A percentile compares a stretch with the other conserved stretches of the same genome.
Evolutionary conservation across 176 grass and related monocot genomes (phyloP).

Genomic region (Carex myosuroides): DNA sequence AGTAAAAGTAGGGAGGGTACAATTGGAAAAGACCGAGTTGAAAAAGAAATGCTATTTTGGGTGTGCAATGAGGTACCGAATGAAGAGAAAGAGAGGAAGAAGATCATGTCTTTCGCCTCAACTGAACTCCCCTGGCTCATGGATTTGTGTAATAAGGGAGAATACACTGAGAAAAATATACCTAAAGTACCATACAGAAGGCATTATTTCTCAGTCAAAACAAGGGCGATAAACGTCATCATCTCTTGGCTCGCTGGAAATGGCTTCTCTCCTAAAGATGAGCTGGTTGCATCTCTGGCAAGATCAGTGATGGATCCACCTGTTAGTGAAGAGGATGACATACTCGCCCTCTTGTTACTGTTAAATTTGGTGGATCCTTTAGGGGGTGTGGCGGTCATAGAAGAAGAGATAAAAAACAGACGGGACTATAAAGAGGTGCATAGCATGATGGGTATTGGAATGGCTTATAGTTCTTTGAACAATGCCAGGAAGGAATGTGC

Average conservation of each 20-base stretch:
- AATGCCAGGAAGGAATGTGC: slow-evolving; percentile 77
- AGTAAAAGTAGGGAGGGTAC: slow-evolving; percentile 35
- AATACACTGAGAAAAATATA: slow-evolving; percentile 35
- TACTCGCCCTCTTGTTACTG: slow-evolving; percentile 63
- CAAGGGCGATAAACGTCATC: slow-evolving; percentile 50
- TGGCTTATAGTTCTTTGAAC: slow-evolving; percentile 84
- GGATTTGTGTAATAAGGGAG: slow-evolving; percentile 52
- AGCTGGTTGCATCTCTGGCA: slow-evolving; percentile 66
- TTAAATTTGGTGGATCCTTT: slow-evolving; percentile 90
- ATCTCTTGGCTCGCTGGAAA: slow-evolving; percentile 62
- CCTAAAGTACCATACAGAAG: slow-evolving; percentile 36
- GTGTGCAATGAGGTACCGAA: slow-evolving; percentile 45
- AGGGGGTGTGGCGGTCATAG: slow-evolving; percentile 75
- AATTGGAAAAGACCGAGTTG: slow-evolving; percentile 32
- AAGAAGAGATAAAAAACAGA: slow-evolving; percentile 72
- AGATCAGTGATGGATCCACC: slow-evolving; percentile 65
- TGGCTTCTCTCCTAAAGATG: slow-evolving; percentile 61
- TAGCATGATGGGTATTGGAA: slow-evolving; percentile 86
- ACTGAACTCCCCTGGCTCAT: slow-evolving; percentile 80
- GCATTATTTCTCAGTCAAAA: slow-evolving; percentile 44
- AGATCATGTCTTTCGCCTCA: slow-evolving; percentile 55
- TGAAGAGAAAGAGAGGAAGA: slow-evolving; percentile 66
- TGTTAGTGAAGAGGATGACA: slow-evolving; percentile 59
- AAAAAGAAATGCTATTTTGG: slow-evolving; percentile 52
- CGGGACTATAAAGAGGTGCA: slow-evolving; percentile 71